Conservation (phyloP, 2,329 filamentous ascomycete species). For the Fusarium poae region DNA sequence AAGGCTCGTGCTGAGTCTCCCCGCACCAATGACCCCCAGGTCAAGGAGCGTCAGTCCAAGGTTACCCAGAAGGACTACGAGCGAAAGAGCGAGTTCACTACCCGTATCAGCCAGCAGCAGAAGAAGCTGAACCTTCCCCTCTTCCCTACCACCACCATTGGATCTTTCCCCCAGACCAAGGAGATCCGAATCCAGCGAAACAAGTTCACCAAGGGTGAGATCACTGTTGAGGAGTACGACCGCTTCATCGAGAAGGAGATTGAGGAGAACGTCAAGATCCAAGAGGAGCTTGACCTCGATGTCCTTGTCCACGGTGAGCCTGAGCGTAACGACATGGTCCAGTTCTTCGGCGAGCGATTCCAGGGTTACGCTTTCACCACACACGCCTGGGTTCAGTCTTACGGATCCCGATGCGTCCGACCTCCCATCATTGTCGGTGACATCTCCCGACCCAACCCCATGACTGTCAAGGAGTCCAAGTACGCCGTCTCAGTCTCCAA, state of each 20-base stretch:
- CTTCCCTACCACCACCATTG: slow-evolving; percentile 99
- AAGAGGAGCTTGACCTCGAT: slow-evolving; percentile 97
- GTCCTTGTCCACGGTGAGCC: slow-evolving; percentile 99
- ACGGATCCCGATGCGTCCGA: slow-evolving; percentile 97
- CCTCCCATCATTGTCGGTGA: slow-evolving; percentile 99
- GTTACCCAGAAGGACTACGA: slow-evolving; percentile 88
- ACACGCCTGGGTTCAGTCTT: slow-evolving; percentile 98
- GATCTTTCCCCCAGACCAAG: slow-evolving; percentile 99
- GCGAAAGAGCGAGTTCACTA: slow-evolving; percentile 90
- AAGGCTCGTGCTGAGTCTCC: slow-evolving; percentile 90
- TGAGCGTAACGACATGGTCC: slow-evolving; percentile 99
- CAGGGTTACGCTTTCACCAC: slow-evolving; percentile 99
- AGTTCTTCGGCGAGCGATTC: slow-evolving; percentile 99
- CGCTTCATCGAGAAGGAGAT: slow-evolving; percentile 99
- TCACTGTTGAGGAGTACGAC: slow-evolving; percentile 92
- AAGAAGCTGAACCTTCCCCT: slow-evolving; percentile 92
- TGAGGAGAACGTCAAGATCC: slow-evolving; percentile 91
- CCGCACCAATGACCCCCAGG: slow-evolving; percentile 95
- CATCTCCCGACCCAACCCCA: slow-evolving; percentile 94
- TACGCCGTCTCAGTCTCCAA: slow-evolving; percentile 95
- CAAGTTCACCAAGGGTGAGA: slow-evolving; percentile 99
- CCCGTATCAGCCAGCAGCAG: slow-evolving; percentile 89
- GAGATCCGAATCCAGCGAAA: slow-evolving; percentile 97
- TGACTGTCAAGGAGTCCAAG: slow-evolving; percentile 99
- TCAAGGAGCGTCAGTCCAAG: slow-evolving; percentile 95